Evolutionary conservation across 1,284 basidiomycete species (phyloP), one percentile per base, ranked within the genome.

Genomic region (Meripilus lineatus): DNA sequence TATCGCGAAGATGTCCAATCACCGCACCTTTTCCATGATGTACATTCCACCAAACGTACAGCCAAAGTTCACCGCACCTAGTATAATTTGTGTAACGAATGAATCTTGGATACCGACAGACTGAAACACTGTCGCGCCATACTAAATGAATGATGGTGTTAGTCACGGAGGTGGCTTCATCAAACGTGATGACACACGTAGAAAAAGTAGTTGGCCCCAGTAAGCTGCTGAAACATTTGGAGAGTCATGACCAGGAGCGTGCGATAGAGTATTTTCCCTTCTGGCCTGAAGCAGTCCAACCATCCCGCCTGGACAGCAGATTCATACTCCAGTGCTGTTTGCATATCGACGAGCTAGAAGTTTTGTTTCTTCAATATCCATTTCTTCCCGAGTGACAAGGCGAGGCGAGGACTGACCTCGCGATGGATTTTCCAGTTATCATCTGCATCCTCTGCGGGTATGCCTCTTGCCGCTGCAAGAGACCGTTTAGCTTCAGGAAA

Each of bases 141-240:
- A 81, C 58, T 63, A 44, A 15, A 41, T 13, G 33, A 34, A 30
- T 23, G 14, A 5, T n/a, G 25, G 11, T 40, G 33, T 11, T 18
- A 36, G 38, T 23, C 25, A 35, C 26, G n/a, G 45, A 34, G 36
- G 30, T 11, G 6, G n/a, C 4, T 11, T 2, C 28, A 15, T 24
- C 13, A 30, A 24, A 42, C 18, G 14, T 26, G 22, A 17, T 8
- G 3, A 54, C 58, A 48, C 38, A 59, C 59, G 64, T 87, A 81
- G 65, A 81, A 82, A 65, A 81, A 81, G 57, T 77, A 80, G 60
- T 80, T 80, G 3, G 76, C 78, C 18, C 87, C 86, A 0, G 86
- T 89, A 28, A 89, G 73, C 57, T 89, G 85, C 61, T 89, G 87
- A 46, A 86, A 71, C 46, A 73, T 76, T 62, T 89, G 87, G 11